Evolutionary conservation across 352 stramenopile species (phyloP), one percentile per base, ranked within the genome.

Genomic region (Pythium phragmiticola): DNA sequence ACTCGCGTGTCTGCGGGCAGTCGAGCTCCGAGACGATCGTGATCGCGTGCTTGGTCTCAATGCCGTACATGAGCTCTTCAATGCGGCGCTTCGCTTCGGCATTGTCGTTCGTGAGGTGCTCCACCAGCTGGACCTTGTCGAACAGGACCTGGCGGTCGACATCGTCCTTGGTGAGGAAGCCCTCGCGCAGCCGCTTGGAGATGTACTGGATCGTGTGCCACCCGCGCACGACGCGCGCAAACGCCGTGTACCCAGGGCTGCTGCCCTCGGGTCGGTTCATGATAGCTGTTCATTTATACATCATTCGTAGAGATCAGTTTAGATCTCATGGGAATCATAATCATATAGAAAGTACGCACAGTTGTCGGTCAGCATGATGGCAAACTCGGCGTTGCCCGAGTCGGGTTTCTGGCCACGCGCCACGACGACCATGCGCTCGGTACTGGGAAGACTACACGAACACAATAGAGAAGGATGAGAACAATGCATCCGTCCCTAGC

Each of bases 11-110:
- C 74, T 97, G 96, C 3, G 90, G 84, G 51, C 95, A 99, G 66
- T 97, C 94, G 17, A 88, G 82, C 70, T 98, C 98, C 13, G 90
- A 95, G 61, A 98, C 97, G 45, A 99, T 88, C 21, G 98, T 88
- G 30, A 98, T 87, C 30, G 89, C 92, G 69, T 97, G 83, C 30
- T 71, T 73, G 0, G 80, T 89, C 70, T 91, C 80, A 1, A 93
- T 66, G 50, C 87, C 80, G 45, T 92, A 71, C 30, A 68, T 80
- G 28, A 95, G 77, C 68, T 90, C 82, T 63, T 95, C 86, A 7
- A 95, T 69, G 6, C 81, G 79, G 57, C 69, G 72, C 52, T 66
- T 77, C 49, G 77, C 78, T 58, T 89, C 69, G 4, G 71, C 26
- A 34, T 85, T 75, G 59, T 90, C 73, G 56, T 90, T 87, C 19